Base-by-base conservation (phyloP, 2,329 filamentous ascomycete genomes). In the Alternaria tenuissima region DNA sequence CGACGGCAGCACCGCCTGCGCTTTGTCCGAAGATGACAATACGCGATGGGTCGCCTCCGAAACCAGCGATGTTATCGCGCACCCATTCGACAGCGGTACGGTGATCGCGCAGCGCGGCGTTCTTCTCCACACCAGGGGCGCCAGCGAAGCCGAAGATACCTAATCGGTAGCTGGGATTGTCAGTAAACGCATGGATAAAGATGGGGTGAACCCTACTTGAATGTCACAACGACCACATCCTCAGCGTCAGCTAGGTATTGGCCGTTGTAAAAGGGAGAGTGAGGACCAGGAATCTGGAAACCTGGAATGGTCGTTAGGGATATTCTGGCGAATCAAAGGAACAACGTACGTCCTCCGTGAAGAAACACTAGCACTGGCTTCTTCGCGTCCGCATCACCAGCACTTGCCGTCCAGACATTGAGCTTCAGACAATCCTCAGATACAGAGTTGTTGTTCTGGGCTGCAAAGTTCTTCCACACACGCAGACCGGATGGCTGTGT, bases 11-110 rank as follows among this genome's bases (percentile, higher is more conserved):
- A 43, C 71, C 73, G 28, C 79, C 79, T n/a, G 78, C 76, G 22
- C 73, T 75, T 49, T 81, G 76, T 1, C 80, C 80, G 44, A 74
- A 79, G n/a, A 81, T 66, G 14, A 72, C 74, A 39, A 82, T 81
- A 5, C 73, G 65, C 44, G 61, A 66, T 2, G 78, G 71, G 57
- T 81, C 78, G 7, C 79, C 80, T 22, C 80, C 80, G 44, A 81
- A 81, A 12, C 64, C 66, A 7, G 64, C 72, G 51, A 81, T 81
- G 56, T 81, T 81, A 24, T 80, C 72, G 7, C 69, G 69, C 5
- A 80, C 68, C 79, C 79, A 81, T 61, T 81, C 79, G 5, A 76
- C 68, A 49, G 69, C 71, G 38, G 62, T 60, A 28, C 65, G 69
- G 30, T 72, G 68, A 34, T 76, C 72, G 7, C 65, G 63, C 3